Base-by-base conservation (phyloP, 192 early-diverging fungal species). In the Oehlia diaphana region DNA sequence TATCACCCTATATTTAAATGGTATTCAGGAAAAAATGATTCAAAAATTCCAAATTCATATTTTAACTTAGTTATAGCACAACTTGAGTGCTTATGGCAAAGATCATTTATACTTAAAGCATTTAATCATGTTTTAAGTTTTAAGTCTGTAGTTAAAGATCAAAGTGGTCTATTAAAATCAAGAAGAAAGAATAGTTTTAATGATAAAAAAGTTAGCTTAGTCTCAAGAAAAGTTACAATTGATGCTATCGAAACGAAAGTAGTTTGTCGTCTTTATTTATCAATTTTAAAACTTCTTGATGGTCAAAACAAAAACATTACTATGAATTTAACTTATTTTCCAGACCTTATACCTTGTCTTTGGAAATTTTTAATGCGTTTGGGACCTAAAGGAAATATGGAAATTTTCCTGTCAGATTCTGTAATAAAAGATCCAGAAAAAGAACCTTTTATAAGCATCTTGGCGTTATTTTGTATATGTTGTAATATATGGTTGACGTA, bases 391-490 rank as follows among this genome's bases (percentile, higher is more conserved):
- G 87, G 87, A 8, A 81, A 80, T 16, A 86, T 92, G 84, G 49
- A 79, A 3, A 87, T 93, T 31, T 93, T 91, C 63, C 31, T 91
- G 9, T 83, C 87, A 31, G 87, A 89, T 9, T 85, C 92, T 2
- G 68, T 80, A 16, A 72, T 74, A 14, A 82, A 84, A 39, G 79
- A 85, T 21, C 82, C 89, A 3, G 82, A 86, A 6, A 85, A 86
- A 21, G 92, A 93, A 63, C 88, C 87, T 1, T 76, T 90, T 53
- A 86, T 92, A 21, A 77, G 85, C 2, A 82, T 92, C 19, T 76
- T 93, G 3, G 86, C 90, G 53, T 78, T 93, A 23, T 92, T 93
- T 81, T 93, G 91, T 77, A 89, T 92, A 71, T 76, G 76, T 12
- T 87, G 86, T 62, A 81, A 80, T n/a, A 63, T 91, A 14, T 86